Conservation (phyloP, 257 asterid species). For the Solanum okadae region DNA sequence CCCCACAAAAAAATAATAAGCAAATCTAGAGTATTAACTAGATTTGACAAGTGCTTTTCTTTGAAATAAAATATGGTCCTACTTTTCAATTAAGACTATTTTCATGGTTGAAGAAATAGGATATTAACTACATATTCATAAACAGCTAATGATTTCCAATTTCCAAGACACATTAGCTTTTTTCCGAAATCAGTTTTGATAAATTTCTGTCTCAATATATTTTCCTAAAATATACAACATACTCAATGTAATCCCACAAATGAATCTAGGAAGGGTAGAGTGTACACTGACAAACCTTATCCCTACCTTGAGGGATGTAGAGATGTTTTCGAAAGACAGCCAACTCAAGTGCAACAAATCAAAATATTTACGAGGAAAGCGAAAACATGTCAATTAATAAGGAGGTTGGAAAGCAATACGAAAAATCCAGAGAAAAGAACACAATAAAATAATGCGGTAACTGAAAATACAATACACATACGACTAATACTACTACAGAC, state of each 20-base stretch:
- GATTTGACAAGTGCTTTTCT: background rate
- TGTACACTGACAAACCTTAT: too few relatives aligned
- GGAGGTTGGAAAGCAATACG: background rate
- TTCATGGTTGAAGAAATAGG: background rate
- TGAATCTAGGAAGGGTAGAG: background rate
- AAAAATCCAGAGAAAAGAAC: background rate
- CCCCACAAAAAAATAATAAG: background rate
- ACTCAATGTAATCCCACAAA: background rate
- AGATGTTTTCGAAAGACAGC: background rate
- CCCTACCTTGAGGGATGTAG: background rate
- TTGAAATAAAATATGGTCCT: background rate
- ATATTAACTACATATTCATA: background rate
- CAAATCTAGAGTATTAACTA: background rate
- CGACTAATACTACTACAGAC: background rate
- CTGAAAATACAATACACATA: background rate
- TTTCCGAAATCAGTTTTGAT: background rate
- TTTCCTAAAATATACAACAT: background rate
- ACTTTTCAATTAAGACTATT: background rate
- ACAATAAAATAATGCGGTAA: too few relatives aligned
- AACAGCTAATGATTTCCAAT: background rate
- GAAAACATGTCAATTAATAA: background rate
- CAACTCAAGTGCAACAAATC: background rate
- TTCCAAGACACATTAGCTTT: background rate
- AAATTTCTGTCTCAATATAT: background rate
- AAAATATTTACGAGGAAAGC: too few relatives aligned